These are phyloP conservation scores for Pelargonium cotyledonis DNA, from an alignment of 441 rosid genomes.

Conservation along the genomic window DNA sequence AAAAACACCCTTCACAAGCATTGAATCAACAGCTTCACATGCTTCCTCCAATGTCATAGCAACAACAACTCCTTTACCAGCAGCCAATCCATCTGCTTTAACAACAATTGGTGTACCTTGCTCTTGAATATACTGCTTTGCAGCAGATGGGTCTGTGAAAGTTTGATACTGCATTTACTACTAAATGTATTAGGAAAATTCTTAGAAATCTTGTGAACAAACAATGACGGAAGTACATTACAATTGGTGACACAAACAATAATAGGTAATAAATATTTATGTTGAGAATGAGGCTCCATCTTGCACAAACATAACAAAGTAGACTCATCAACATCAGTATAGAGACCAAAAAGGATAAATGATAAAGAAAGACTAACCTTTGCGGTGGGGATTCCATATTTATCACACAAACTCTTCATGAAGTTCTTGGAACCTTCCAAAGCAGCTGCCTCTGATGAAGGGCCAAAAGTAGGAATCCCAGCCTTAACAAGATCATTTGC, in stretches of 20 bases:
- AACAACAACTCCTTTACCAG: constrained; percentile 89
- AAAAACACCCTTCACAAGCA: constrained; percentile 70
- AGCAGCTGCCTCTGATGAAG: constrained; percentile 89
- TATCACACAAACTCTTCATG: constrained; percentile 83
- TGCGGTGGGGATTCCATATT: constrained; percentile 82
- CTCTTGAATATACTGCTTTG: constrained; percentile 61
- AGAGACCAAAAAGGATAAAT: neutral
- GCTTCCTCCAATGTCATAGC: constrained; percentile 78
- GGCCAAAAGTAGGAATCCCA: constrained; percentile 78
- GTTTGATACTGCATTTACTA: constrained; percentile 58
- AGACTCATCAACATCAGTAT: neutral
- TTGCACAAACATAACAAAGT: neutral
- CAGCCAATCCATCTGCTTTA: constrained; percentile 95
- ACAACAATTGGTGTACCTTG: constrained; percentile 82
- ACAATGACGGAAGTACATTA: neutral
- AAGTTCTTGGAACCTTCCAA: constrained; percentile 92
- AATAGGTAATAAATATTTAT: neutral
- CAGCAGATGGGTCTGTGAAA: constrained; percentile 58
- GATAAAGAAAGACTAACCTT: constrained; percentile 40
- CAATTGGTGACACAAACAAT: neutral
- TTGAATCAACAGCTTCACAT: constrained; percentile 71
- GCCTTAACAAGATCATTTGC: constrained; percentile 59
- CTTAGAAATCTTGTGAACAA: neutral
- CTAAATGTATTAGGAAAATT: constrained; percentile 4
- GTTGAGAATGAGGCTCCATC: neutral